Conservation (phyloP, 331 rosid species). For the Ulmus americana region DNA sequence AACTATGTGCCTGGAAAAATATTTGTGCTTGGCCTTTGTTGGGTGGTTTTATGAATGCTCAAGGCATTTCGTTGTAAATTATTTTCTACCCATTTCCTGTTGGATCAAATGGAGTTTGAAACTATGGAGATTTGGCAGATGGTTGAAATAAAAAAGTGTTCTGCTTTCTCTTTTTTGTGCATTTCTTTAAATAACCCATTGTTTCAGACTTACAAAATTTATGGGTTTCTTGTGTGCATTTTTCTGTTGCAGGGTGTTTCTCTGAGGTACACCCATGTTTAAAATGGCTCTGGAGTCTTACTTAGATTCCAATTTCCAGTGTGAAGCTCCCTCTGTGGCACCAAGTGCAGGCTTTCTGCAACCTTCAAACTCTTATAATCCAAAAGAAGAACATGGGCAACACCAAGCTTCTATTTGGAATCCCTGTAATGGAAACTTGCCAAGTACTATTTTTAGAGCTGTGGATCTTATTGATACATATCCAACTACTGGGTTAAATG, state of each 20-base stretch:
- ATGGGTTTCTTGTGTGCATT: conserved; percentile 11
- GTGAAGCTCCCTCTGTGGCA: conserved; percentile 14
- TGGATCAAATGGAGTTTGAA: no score
- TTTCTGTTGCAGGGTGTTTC: conserved; percentile 3
- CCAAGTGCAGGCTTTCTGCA: conserved; percentile 10
- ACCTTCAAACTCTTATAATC: conserved; percentile 16
- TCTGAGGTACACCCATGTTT: background rate
- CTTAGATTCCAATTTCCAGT: conserved; percentile 13
- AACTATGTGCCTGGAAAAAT: no score
- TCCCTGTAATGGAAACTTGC: conserved; percentile 9
- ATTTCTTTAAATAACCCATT: background rate
- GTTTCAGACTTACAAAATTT: background rate
- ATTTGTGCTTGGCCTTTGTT: no score
- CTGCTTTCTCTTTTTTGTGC: no score
- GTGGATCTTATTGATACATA: conserved; percentile 7
- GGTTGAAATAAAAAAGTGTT: no score
- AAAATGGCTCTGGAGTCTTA: conserved; percentile 17
- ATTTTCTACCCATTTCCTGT: no score
- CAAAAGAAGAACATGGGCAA: conserved; percentile 12
- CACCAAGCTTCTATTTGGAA: conserved; percentile 21
- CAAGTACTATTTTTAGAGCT: background rate
- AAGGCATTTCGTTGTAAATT: background rate
- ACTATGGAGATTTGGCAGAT: no score
- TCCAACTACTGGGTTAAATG: background rate
- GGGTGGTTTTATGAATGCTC: background rate